Evolutionary conservation across 805 yeast genomes (phyloP), one percentile per base, ranked within the genome.

Genomic region (Blastobotrys parvus): DNA sequence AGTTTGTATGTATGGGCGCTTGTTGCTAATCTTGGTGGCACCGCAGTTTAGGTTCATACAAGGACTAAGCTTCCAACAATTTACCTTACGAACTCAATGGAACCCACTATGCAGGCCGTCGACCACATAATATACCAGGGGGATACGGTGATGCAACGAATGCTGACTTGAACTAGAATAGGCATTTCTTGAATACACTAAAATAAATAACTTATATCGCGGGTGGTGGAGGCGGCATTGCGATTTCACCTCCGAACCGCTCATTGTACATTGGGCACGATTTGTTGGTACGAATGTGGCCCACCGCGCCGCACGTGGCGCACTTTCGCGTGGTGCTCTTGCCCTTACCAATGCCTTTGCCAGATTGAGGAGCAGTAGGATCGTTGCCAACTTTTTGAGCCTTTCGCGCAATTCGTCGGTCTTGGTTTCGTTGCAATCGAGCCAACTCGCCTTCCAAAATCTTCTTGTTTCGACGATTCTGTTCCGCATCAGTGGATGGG

Each of bases 271-370:
- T 72, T 13, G 97, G 98, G 65, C 98, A 90, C 1, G 90, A 68
- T 56, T 82, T 82, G 60, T 87, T 88, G 2, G 98, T 90, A 59
- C 92, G 75, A 48, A 90, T 90, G 61, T 90, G 98, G 0, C 97
- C 98, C 49, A 84, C 72, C 10, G 90, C 92, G 18, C 97, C 97
- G 71, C 98, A 90, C 0, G 92, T 82, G 2, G 94, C 89, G 65
- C 98, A 90, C 57, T 86, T 77, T 59, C 98, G 71, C 6, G 82
- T 80, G 3, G 77, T 78, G 23, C 80, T 71, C 54, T 80, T 80
- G 25, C 83, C 83, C 54, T 82, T 82, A 23, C 85, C 86, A 34
- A 75, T 75, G 19, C 84, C 83, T 52, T 78, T 80, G n/a, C 80
- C 83, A 29, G 55, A 46, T 7, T 43, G 43, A 8, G 45, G 39